Conservation (phyloP, 1,139 yeast genomes). For the Kurtzmaniella natalensis region DNA sequence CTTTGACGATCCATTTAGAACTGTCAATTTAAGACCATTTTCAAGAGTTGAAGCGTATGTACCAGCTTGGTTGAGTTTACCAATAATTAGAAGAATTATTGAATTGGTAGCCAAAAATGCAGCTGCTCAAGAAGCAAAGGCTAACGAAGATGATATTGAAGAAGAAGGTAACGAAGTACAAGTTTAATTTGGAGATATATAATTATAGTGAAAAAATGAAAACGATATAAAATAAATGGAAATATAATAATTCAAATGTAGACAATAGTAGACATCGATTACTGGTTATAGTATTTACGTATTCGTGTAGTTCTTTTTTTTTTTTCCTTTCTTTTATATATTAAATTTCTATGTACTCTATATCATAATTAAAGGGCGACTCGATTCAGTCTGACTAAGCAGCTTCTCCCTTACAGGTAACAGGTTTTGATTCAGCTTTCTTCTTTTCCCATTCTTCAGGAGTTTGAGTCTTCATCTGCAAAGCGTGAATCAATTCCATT, state of each 20-base stretch:
- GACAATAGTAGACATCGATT: no score
- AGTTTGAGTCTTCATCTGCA: constrained; percentile 83
- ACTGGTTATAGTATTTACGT: no score
- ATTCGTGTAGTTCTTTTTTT: no score
- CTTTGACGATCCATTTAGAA: constrained; percentile 83
- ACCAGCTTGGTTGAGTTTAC: constrained; percentile 91
- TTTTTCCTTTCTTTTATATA: no score
- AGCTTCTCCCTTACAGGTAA: no score
- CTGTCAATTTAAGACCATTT: constrained; percentile 79
- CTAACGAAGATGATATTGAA: constrained; percentile 8
- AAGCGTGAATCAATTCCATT: constrained; percentile 81
- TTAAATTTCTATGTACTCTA: no score
- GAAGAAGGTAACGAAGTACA: constrained; percentile 12
- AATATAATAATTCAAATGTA: no score
- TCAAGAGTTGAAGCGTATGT: constrained; percentile 92
- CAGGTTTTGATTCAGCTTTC: no score
- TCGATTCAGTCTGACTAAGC: no score
- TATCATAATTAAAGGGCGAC: no score
- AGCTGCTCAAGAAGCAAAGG: constrained; percentile 34
- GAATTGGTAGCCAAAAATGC: constrained; percentile 88
- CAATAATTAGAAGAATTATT: constrained; percentile 81
- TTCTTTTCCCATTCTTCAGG: constrained; percentile 45
- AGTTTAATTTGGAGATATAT: background rate
- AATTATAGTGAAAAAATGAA: background rate
- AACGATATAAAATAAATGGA: background rate